Base-by-base conservation (phyloP, 2,329 filamentous ascomycete genomes). In the Ophiobolus disseminans region DNA sequence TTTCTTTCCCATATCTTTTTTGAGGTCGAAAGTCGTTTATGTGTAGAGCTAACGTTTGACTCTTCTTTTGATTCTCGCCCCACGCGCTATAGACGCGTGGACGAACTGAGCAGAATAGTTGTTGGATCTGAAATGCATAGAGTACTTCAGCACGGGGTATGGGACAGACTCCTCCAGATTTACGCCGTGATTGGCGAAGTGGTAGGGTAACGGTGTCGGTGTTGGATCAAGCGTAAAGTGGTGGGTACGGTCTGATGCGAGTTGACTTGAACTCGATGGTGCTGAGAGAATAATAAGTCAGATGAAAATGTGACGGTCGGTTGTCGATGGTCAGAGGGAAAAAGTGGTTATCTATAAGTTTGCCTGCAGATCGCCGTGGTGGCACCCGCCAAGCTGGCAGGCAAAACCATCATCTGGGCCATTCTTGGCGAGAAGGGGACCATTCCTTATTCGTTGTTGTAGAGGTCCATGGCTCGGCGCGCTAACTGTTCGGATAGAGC, bases 101-200 rank as follows among this genome's bases (percentile, higher is more conserved):
- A 63, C 53, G 58, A 58, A 57, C 47, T 60, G 59, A 48, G 45
- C 50, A 34, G 44, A 38, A 45, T 41, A 48, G 28, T 48, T 55
- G 59, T 56, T 53, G 45, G 49, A 13, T 57, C 37, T 54, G 31
- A 35, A 51, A 30, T 60, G 20, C 62, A 65, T 65, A n/a, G 50
- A 53, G 50, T 31, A 65, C 60, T 62, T 65, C 62, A 65, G 62
- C 44, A 63, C 55, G 32, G 60, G 62, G 55, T 56, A 35, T 57
- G 62, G 62, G 56, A 57, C 62, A 65, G 62, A 63, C 61, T 65
- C 60, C 61, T 63, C 61, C 61, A 45, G 40, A 23, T 48, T 53
- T 43, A 58, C 48, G 61, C 61, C 61, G 59, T 62, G 57, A 53
- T 61, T 64, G 61, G 61, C 61, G 48, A 58, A 11, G 23, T 53